Evolutionary conservation across 2,329 filamentous ascomycete species (phyloP).

Genomic region (Arachnomyces sp.): DNA sequence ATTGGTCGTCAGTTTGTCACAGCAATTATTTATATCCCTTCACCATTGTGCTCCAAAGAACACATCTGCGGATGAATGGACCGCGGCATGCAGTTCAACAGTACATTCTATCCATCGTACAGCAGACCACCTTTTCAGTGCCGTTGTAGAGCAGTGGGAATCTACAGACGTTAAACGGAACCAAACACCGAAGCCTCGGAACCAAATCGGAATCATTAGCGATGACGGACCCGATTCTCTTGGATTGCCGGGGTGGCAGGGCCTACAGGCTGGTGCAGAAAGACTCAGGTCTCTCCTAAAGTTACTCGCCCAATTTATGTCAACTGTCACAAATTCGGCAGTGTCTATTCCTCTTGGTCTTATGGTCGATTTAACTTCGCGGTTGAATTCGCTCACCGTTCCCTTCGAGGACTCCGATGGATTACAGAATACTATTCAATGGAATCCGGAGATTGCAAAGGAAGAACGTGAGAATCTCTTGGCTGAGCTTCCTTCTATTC

Average conservation of each 20-base stretch:
- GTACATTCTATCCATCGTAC: conserved; percentile 62
- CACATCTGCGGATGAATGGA: conserved; percentile 70
- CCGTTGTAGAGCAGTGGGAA: conserved; percentile 75
- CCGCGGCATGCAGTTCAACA: conserved; percentile 54
- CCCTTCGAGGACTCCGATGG: conserved; percentile 36
- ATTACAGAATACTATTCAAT: conserved; percentile 45
- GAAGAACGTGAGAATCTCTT: conserved; percentile 79
- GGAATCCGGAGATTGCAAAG: conserved; percentile 65
- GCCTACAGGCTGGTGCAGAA: conserved; percentile 65
- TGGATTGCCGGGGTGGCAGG: conserved; percentile 62
- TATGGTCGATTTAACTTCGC: conserved; percentile 60
- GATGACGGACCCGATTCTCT: conserved; percentile 35
- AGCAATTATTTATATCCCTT: conserved; percentile 61
- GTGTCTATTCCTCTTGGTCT: conserved; percentile 61
- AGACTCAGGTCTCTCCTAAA: conserved; percentile 60
- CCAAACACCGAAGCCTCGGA: conserved; percentile 25
- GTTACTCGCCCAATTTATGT: conserved; percentile 57
- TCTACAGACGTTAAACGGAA: conserved; percentile 45
- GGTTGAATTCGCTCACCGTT: conserved; percentile 60
- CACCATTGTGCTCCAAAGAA: conserved; percentile 77
- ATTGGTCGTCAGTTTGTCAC: conserved; percentile 51
- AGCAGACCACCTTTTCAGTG: conserved; percentile 69
- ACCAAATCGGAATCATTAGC: conserved; percentile 28
- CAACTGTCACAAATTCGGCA: conserved; percentile 55
- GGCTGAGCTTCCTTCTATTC: conserved; percentile 64